Evolutionary conservation across 345 rosid genomes (phyloP).

Genomic region (Pugionium dolabratum): DNA sequence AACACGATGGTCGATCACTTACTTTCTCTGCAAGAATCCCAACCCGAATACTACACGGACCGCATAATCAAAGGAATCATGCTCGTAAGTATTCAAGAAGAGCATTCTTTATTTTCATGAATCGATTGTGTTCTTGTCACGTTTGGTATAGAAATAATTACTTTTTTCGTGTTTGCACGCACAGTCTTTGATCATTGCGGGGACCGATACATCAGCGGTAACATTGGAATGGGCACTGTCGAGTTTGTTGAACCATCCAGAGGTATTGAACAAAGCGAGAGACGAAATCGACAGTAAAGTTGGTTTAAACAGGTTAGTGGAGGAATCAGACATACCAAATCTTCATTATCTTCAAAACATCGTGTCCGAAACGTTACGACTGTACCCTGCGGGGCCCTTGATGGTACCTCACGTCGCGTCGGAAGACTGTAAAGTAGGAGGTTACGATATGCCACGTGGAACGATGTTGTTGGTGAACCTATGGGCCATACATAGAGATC

Average conservation of each 20-base stretch:
- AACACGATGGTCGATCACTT: slow-evolving; percentile 53
- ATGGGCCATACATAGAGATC: slow-evolving; percentile 32
- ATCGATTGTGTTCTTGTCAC: too few relatives aligned
- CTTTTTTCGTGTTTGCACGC: too few relatives aligned
- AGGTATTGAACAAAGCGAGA: slow-evolving; percentile 41
- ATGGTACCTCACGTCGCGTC: slow-evolving; percentile 41
- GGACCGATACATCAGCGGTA: slow-evolving; percentile 49
- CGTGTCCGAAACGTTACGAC: slow-evolving; percentile 46
- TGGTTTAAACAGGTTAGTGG: too few relatives aligned
- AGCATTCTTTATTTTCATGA: slow-evolving; percentile 1
- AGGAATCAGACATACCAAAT: slow-evolving; percentile 41
- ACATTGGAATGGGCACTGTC: slow-evolving; percentile 51
- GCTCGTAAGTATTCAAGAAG: slow-evolving; percentile 16
- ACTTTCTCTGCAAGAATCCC: slow-evolving; percentile 48
- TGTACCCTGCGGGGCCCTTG: slow-evolving; percentile 42
- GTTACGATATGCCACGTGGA: too few relatives aligned
- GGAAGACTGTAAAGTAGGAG: slow-evolving; percentile 19
- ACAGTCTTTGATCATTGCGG: slow-evolving; percentile 41
- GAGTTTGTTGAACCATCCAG: slow-evolving; percentile 40
- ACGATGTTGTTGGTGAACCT: background rate
- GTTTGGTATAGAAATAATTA: too few relatives aligned
- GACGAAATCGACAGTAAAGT: slow-evolving; percentile 5
- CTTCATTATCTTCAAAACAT: slow-evolving; percentile 43
- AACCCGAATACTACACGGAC: slow-evolving; percentile 51
- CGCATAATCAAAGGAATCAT: slow-evolving; percentile 50